phyloP scores from a whole-genome alignment of 345 rosid species.

The Toxicodendron radicans region DNA sequence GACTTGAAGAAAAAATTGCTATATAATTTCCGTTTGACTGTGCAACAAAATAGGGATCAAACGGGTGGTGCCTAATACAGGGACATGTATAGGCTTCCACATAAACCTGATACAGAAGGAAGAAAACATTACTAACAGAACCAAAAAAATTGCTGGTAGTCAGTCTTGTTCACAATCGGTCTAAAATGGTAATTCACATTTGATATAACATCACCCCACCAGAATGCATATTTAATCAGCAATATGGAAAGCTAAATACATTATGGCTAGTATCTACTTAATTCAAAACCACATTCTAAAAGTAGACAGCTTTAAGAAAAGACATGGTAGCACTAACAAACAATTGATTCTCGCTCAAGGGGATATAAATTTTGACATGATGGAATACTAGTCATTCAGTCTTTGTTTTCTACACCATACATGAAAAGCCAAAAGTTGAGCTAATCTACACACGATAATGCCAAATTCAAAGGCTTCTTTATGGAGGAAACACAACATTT shows the following conservation, averaged over 20 bases:
- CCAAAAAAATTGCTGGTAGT: conserved; percentile 3
- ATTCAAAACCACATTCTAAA: conserved; percentile 7
- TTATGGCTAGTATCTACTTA: background rate
- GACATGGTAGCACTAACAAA: conserved; percentile 14
- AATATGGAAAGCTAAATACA: background rate
- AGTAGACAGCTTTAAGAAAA: background rate
- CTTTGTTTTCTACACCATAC: conserved; percentile 1
- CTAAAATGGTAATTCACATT: background rate
- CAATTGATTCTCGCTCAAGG: background rate
- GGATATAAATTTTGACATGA: background rate
- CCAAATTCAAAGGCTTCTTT: background rate
- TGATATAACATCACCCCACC: background rate
- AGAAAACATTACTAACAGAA: background rate
- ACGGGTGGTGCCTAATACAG: conserved; percentile 65
- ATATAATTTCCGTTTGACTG: conserved; percentile 88
- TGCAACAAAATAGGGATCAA: conserved; percentile 63
- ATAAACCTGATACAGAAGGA: conserved; percentile 55
- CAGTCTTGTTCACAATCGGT: background rate
- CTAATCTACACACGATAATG: background rate
- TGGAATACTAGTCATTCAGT: background rate
- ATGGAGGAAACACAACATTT: background rate
- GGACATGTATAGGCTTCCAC: conserved; percentile 87
- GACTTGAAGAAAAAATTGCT: conserved; percentile 73
- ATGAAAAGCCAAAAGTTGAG: conserved; percentile 8
- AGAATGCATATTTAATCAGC: background rate